These are phyloP conservation scores for Vigna unguiculata DNA, from an alignment of 306 rosid genomes.

Conservation along the genomic window DNA sequence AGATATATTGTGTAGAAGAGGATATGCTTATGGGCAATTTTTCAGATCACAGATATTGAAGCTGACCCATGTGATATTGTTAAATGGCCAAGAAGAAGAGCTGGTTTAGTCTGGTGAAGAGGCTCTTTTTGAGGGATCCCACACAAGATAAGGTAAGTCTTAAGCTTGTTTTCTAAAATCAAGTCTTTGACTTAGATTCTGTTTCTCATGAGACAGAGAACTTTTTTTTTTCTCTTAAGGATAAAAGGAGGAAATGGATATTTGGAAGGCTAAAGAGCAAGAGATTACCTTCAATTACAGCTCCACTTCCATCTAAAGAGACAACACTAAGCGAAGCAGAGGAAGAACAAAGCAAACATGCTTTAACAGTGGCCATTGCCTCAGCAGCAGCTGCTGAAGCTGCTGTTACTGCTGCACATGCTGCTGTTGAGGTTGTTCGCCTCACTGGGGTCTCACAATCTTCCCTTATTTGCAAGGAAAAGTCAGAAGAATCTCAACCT, in stretches of 20 bases:
- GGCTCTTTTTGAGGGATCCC: constrained; percentile 69
- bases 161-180: neutral
- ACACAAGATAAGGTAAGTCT: constrained; percentile 68
- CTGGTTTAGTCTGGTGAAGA: constrained; percentile 81
- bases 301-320: constrained; percentile 49
- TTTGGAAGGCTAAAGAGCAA: constrained; percentile 70
- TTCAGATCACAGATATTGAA: constrained; percentile 50
- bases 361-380: constrained; percentile 62
- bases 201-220: constrained; percentile 21
- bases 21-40: constrained; percentile 36
- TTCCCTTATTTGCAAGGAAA: constrained; percentile 23
- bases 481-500: constrained; percentile 37
- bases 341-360: constrained; percentile 66
- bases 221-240: constrained; percentile 56
- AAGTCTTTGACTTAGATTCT: constrained; percentile 11
- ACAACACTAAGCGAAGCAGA: constrained; percentile 49
- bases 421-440: constrained; percentile 58
- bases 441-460: constrained; percentile 53
- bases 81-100: constrained; percentile 83
- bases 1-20: constrained; percentile 34
- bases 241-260: constrained; percentile 82
- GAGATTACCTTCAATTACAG: constrained; percentile 64
- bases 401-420: constrained; percentile 50
- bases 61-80: constrained; percentile 46
- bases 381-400: constrained; percentile 63